Evolutionary conservation across 2,329 filamentous ascomycete species (phyloP).

Genomic region (Lachnellula cervina): DNA sequence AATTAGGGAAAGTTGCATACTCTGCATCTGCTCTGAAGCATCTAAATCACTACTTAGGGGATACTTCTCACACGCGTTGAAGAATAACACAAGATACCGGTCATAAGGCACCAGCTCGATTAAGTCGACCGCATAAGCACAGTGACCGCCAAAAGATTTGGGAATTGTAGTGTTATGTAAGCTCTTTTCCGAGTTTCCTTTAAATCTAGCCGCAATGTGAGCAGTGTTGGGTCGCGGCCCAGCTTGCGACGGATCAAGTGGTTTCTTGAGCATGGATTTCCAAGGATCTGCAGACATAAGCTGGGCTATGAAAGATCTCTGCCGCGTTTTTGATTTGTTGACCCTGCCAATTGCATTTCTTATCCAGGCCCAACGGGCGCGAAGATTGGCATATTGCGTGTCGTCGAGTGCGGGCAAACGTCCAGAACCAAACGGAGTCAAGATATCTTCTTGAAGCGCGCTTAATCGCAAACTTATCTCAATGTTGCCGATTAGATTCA

Average conservation of each 20-base stretch:
- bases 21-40: neutral
- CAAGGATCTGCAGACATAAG: constrained; percentile 6
- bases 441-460: too few relatives aligned
- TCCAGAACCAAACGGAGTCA: too few relatives aligned
- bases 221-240: constrained; percentile 2
- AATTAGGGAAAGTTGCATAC: too few relatives aligned
- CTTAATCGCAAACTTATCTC: too few relatives aligned
- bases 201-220: constrained; percentile 5
- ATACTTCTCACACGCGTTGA: constrained; percentile 4
- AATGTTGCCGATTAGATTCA: too few relatives aligned
- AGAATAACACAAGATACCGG: constrained; percentile 10
- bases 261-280: constrained; percentile 11
- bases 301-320: constrained; percentile 5
- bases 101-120: constrained; percentile 10
- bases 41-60: constrained; percentile 1
- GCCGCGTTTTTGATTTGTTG: constrained; percentile 3
- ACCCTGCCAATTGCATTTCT: neutral
- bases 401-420: too few relatives aligned
- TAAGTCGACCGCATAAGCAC: neutral
- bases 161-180: neutral
- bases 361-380: constrained; percentile 3
- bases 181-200: neutral
- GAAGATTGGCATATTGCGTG: too few relatives aligned
- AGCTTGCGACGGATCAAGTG: constrained; percentile 10
- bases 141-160: too few relatives aligned